Percentiles rank a stretch among this genome's conserved stretches.
These are phyloP conservation scores for Ceratocystis ficicola DNA, from an alignment of 2,329 filamentous ascomycete species.

Conservation along the genomic window DNA sequence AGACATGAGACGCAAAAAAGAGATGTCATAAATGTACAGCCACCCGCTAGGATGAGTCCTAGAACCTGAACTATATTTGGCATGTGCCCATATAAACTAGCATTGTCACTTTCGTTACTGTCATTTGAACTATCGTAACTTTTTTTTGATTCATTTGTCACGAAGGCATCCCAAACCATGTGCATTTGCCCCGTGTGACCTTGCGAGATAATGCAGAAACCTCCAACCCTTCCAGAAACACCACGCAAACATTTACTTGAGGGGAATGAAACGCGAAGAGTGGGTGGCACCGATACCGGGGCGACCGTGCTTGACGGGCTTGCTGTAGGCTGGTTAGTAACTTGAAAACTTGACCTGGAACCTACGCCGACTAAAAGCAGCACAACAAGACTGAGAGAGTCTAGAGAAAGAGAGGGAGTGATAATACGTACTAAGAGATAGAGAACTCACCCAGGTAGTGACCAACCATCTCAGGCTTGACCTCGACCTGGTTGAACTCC, in stretches of 20 bases:
- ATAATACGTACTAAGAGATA: slow-evolving; percentile 84
- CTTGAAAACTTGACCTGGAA: neutral
- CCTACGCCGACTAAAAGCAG: neutral
- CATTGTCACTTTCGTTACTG: slow-evolving; percentile 19
- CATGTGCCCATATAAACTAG: slow-evolving; percentile 17
- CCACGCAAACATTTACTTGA: slow-evolving; percentile 59
- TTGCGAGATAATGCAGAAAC: slow-evolving; percentile 37
- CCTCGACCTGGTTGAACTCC: slow-evolving; percentile 99
- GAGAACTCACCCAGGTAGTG: slow-evolving; percentile 99
- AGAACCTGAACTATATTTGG: slow-evolving; percentile 15
- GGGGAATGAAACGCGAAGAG: slow-evolving; percentile 99
- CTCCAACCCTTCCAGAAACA: slow-evolving; percentile 29
- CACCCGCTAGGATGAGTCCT: neutral
- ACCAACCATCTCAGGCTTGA: slow-evolving; percentile 99
- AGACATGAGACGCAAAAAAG: neutral
- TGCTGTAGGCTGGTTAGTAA: slow-evolving; percentile 54
- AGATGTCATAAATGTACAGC: neutral
- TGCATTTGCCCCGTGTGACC: slow-evolving; percentile 19
- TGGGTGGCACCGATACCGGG: slow-evolving; percentile 99
- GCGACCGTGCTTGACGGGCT: slow-evolving; percentile 99
- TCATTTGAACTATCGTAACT: slow-evolving; percentile 21
- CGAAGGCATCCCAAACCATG: slow-evolving; percentile 21
- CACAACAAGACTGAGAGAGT: neutral
- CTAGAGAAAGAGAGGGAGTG: neutral
- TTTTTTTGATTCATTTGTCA: slow-evolving; percentile 23